These are phyloP conservation scores for Diaporthe aspalathi DNA, from an alignment of 2,329 filamentous ascomycete genomes.

Conservation along the genomic window DNA sequence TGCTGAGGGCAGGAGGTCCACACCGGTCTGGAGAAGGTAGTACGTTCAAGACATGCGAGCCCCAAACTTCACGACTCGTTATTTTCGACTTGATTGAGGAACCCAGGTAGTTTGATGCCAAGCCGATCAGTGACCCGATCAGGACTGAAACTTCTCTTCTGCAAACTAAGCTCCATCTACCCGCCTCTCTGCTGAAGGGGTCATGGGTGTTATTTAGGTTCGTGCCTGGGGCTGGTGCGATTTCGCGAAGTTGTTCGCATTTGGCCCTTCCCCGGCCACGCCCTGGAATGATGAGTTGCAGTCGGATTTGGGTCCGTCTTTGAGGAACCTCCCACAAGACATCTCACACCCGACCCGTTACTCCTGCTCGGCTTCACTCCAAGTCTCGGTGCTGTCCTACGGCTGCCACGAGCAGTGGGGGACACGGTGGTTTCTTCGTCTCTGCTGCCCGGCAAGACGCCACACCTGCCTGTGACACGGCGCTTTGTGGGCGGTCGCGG, in stretches of 20 bases:
- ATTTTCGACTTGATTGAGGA: neutral
- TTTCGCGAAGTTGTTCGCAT: constrained; percentile 24
- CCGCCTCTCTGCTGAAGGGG: constrained; percentile 15
- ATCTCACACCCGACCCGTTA: constrained; percentile 37
- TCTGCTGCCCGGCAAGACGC: constrained; percentile 5
- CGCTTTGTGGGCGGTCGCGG: constrained; percentile 21
- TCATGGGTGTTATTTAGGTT: constrained; percentile 24
- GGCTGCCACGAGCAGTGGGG: constrained; percentile 18
- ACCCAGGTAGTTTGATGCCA: constrained; percentile 3
- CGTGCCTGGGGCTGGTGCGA: constrained; percentile 12
- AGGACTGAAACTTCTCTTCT: constrained; percentile 20
- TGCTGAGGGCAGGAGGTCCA: neutral
- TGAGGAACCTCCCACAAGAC: constrained; percentile 38
- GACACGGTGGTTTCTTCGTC: neutral
- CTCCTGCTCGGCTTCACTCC: constrained; percentile 34
- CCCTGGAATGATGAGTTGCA: constrained; percentile 11
- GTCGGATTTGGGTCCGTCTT: constrained; percentile 39
- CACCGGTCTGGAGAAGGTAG: neutral
- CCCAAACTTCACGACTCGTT: neutral
- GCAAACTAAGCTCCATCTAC: constrained; percentile 20
- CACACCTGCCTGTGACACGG: constrained; percentile 16
- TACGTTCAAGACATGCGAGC: neutral
- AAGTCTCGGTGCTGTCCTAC: constrained; percentile 31
- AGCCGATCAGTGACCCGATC: constrained; percentile 16
- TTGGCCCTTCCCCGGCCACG: neutral